A percentile compares a stretch with the other conserved stretches of the same genome.
Evolutionary conservation across 192 early-diverging fungal species (phyloP).

Genomic region (Umbelopsis isabellina): DNA sequence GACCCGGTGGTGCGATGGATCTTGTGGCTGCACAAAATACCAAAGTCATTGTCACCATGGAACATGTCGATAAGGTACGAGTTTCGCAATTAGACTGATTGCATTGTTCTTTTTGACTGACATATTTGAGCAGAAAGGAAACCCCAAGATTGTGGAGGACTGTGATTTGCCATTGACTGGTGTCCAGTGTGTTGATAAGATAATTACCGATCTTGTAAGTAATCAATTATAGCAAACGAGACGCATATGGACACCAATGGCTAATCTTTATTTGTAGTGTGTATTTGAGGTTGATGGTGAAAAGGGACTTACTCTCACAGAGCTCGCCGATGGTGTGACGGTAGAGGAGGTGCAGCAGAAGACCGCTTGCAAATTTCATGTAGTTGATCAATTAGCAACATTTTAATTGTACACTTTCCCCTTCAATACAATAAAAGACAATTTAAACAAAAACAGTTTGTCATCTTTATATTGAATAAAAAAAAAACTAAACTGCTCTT

Average conservation of each 20-base stretch:
- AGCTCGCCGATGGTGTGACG: slow-evolving; percentile 62
- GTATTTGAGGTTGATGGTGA: slow-evolving; percentile 65
- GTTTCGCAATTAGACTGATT: no score
- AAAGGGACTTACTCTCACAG: slow-evolving; percentile 62
- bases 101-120: not conserved
- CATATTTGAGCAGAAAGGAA: slow-evolving; percentile 52
- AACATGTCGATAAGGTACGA: slow-evolving; percentile 47
- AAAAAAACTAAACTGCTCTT: no score
- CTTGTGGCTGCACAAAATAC: slow-evolving; percentile 69
- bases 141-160: slow-evolving; percentile 72
- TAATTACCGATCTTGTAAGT: slow-evolving; percentile 59
- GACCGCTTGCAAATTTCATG: slow-evolving; percentile 67
- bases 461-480: no score
- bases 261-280: slow-evolving; percentile 36
- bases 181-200: slow-evolving; percentile 63
- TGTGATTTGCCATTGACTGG: slow-evolving; percentile 78
- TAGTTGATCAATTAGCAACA: slow-evolving; percentile 26
- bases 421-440: not conserved
- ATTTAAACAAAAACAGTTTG: no score
- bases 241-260: not conserved
- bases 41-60: slow-evolving; percentile 78
- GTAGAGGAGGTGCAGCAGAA: slow-evolving; percentile 66
- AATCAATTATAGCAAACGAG: not conserved
- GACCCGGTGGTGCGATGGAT: slow-evolving; percentile 77
- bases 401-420: not conserved